Conservation (phyloP, 1,139 yeast species). For the Kurtzmaniella quercitrusa region DNA sequence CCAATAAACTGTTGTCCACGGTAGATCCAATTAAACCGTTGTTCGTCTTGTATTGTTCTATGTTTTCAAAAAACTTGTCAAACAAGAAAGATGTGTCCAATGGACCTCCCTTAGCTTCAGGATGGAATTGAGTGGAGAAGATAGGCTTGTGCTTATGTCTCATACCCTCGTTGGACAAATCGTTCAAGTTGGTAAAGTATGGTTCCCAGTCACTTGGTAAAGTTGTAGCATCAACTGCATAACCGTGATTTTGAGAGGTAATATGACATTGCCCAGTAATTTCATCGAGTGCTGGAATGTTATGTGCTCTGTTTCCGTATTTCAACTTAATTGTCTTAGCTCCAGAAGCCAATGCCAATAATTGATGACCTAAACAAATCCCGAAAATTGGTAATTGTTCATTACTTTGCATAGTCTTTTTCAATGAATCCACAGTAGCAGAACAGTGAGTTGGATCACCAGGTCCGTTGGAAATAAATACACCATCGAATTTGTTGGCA, state of each 20-base stretch:
- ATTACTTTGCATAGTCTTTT: slow-evolving; percentile 59
- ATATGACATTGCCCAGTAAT: slow-evolving; percentile 91
- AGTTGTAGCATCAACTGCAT: slow-evolving; percentile 85
- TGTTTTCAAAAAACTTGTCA: slow-evolving; percentile 79
- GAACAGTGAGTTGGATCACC: slow-evolving; percentile 97
- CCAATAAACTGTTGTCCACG: slow-evolving; percentile 55
- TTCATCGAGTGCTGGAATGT: slow-evolving; percentile 91
- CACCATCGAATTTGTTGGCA: slow-evolving; percentile 89
- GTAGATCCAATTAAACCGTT: slow-evolving; percentile 44
- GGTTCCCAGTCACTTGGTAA: slow-evolving; percentile 76
- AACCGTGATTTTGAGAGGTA: slow-evolving; percentile 97
- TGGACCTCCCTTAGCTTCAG: slow-evolving; percentile 99
- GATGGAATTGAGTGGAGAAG: slow-evolving; percentile 96
- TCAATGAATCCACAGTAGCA: slow-evolving; percentile 71
- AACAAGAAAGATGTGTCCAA: slow-evolving; percentile 85
- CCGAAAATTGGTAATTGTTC: slow-evolving; percentile 89
- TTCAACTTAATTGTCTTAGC: slow-evolving; percentile 90
- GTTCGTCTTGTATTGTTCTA: slow-evolving; percentile 50
- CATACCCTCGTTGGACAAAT: slow-evolving; percentile 96
- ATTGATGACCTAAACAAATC: slow-evolving; percentile 95
- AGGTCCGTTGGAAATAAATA: slow-evolving; percentile 95
- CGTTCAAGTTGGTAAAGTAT: slow-evolving; percentile 88
- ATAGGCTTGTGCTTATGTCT: slow-evolving; percentile 81
- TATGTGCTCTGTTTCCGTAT: slow-evolving; percentile 98
- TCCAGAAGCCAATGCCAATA: slow-evolving; percentile 90